Evolutionary conservation across 306 rosid species (phyloP).

Genomic region (Quercus berberidifolia): DNA sequence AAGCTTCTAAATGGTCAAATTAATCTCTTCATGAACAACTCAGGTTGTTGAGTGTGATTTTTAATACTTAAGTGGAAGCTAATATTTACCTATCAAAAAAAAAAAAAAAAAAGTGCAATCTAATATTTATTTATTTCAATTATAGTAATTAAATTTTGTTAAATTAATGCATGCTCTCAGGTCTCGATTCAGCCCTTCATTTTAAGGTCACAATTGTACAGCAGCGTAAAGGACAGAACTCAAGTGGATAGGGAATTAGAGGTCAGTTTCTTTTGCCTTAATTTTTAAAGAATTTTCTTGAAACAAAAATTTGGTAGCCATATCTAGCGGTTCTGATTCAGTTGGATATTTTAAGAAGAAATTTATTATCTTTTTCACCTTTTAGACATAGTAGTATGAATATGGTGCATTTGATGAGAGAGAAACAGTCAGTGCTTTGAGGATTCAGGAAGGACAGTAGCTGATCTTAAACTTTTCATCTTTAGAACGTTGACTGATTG

Average conservation of each 20-base stretch:
- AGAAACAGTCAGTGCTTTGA: no score
- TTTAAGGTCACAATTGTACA: constrained; percentile 84
- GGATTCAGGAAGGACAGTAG: no score
- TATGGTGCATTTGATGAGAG: no score
- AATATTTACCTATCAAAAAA: no score
- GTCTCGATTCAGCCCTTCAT: constrained; percentile 68
- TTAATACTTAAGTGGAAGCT: neutral
- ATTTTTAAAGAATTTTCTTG: neutral
- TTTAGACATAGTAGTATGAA: neutral
- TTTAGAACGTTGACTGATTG: no score
- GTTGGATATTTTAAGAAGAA: neutral
- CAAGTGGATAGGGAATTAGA: constrained; percentile 89
- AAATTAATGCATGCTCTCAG: constrained; percentile 40
- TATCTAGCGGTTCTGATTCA: neutral
- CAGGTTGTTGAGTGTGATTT: neutral
- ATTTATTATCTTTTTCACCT: neutral
- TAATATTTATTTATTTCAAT: neutral
- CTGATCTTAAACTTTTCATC: no score
- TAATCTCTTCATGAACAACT: neutral
- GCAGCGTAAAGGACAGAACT: constrained; percentile 86
- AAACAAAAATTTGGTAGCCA: neutral
- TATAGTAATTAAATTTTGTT: neutral
- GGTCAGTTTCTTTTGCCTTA: constrained; percentile 35
- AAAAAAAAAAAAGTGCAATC: neutral
- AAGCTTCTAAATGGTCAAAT: neutral